A percentile compares a stretch with the other conserved stretches of the same genome.
phyloP scores from a whole-genome alignment of 331 rosid genomes.

The Acacia pycnantha region DNA sequence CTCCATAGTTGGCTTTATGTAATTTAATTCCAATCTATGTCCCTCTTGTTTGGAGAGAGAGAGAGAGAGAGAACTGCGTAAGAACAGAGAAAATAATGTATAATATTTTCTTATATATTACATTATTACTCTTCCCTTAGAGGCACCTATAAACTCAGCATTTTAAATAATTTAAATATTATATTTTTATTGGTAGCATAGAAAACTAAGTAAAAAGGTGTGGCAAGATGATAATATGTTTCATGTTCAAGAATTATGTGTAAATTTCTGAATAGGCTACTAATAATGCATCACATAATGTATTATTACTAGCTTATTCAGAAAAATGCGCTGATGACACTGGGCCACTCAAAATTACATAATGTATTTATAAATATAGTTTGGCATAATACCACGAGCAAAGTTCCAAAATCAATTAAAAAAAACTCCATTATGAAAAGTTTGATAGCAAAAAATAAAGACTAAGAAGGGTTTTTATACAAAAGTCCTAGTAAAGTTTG shows the following conservation, averaged over 20 bases:
- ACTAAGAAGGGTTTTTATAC: background rate
- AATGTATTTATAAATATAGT: background rate
- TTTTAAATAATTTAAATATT: too few relatives aligned
- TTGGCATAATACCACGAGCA: background rate
- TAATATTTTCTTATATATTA: background rate
- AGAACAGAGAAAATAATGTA: background rate
- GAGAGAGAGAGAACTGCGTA: background rate
- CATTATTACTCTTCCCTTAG: background rate
- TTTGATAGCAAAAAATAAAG: background rate
- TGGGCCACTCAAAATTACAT: background rate
- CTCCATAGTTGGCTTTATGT: background rate
- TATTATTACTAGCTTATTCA: too few relatives aligned
- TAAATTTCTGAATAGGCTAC: background rate
- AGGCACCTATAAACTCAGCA: background rate
- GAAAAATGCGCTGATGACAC: background rate
- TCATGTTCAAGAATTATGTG: too few relatives aligned
- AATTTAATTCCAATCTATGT: background rate
- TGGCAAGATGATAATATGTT: too few relatives aligned
- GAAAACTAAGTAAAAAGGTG: background rate
- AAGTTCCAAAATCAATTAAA: background rate
- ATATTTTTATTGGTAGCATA: background rate
- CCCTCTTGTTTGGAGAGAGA: background rate
- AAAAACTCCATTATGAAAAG: background rate
- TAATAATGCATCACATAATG: background rate
- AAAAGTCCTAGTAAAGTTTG: background rate